These are phyloP conservation scores for Medicago arabica DNA, from an alignment of 306 rosid species.

Conservation along the genomic window DNA sequence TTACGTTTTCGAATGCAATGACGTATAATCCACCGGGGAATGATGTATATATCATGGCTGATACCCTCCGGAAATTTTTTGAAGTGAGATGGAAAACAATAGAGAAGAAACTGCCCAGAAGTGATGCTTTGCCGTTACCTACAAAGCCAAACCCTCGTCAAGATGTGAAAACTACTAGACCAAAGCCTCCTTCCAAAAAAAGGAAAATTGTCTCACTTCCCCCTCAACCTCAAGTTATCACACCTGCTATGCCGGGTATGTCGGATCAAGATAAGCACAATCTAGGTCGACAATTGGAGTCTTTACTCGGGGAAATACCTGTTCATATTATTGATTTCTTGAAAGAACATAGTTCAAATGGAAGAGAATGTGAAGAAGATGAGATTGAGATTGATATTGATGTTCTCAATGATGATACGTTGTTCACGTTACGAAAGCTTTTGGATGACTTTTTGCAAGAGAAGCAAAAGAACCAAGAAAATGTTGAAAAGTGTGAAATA, in stretches of 20 bases:
- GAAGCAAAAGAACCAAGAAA: constrained; percentile 55
- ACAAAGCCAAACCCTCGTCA: constrained; percentile 44
- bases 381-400: constrained; percentile 87
- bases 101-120: constrained; percentile 70
- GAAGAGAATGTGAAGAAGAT: constrained; percentile 71
- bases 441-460: constrained; percentile 68
- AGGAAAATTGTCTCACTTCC: constrained; percentile 60
- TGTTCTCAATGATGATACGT: constrained; percentile 77
- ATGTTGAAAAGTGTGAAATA: constrained; percentile 71
- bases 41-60: constrained; percentile 75
- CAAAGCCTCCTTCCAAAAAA: constrained; percentile 65
- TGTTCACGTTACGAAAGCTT: constrained; percentile 66
- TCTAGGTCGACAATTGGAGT: constrained; percentile 74
- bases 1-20: constrained; percentile 81
- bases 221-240: constrained; percentile 53
- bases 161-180: constrained; percentile 51
- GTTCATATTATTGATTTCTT: constrained; percentile 71
- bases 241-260: constrained; percentile 66
- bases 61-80: constrained; percentile 67
- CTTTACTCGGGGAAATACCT: constrained; percentile 72
- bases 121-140: constrained; percentile 48
- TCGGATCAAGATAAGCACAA: constrained; percentile 63
- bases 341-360: constrained; percentile 72
- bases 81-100: constrained; percentile 80
- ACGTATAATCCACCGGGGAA: constrained; percentile 83